Evolutionary conservation across 2,329 filamentous ascomycete genomes (phyloP).

Genomic region (Colletotrichum liriopes): DNA sequence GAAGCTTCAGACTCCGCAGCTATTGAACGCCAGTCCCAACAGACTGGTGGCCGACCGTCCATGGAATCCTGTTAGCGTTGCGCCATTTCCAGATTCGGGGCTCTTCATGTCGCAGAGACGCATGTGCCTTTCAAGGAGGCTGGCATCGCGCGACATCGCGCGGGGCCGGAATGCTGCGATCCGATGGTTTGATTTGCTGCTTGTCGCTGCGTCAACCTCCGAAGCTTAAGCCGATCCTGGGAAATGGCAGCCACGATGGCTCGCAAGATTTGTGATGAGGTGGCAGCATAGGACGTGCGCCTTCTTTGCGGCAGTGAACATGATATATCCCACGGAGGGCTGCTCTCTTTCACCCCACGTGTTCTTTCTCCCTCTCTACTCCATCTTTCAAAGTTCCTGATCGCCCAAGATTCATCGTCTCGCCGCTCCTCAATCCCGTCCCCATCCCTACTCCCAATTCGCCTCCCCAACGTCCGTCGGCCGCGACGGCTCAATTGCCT

Average conservation of each 20-base stretch:
- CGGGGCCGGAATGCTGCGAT: constrained; percentile 21
- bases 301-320: neutral
- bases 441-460: neutral
- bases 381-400: neutral
- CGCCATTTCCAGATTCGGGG: constrained; percentile 25
- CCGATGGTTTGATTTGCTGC: constrained; percentile 26
- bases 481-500: constrained; percentile 9
- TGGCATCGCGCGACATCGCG: neutral
- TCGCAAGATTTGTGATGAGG: constrained; percentile 6
- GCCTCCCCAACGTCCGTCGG: neutral
- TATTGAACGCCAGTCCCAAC: constrained; percentile 16
- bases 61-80: constrained; percentile 18
- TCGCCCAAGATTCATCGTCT: neutral
- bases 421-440: constrained; percentile 2
- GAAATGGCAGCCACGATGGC: constrained; percentile 13
- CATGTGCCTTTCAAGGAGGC: constrained; percentile 15
- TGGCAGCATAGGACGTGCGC: constrained; percentile 8
- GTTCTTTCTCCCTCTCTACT: neutral
- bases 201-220: constrained; percentile 31
- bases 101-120: constrained; percentile 4
- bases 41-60: neutral
- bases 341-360: neutral
- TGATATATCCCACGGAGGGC: neutral
- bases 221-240: neutral
- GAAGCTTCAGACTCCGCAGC: constrained; percentile 12